Evolutionary conservation across 306 rosid genomes (phyloP).

Genomic region (Cajanus cajan): DNA sequence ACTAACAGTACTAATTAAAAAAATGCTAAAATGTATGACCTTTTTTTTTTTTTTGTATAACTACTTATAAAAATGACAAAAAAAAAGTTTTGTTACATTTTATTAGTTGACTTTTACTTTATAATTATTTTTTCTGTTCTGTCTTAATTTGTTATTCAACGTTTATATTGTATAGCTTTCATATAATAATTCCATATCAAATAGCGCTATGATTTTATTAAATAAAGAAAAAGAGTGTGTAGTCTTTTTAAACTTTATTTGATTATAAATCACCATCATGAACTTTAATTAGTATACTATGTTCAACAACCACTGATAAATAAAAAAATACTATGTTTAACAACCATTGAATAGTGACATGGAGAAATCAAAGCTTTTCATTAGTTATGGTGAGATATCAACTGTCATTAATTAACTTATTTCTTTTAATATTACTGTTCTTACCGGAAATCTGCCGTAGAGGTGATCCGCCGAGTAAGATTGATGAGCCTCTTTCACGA

Average conservation of each 20-base stretch:
- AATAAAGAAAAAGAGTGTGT: neutral
- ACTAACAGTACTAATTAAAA: neutral
- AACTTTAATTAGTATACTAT: neutral
- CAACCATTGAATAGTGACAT: neutral
- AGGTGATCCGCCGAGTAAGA: too few species aligned
- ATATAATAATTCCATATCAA: neutral
- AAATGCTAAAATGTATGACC: neutral
- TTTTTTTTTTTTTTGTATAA: neutral
- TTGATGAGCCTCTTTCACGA: too few species aligned
- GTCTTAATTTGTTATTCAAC: neutral
- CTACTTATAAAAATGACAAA: neutral
- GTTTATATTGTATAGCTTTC: neutral
- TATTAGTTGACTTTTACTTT: neutral
- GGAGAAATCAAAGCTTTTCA: neutral
- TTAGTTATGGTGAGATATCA: neutral
- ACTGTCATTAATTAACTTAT: too few species aligned
- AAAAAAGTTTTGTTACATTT: neutral
- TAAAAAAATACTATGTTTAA: too few species aligned
- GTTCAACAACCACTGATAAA: too few species aligned
- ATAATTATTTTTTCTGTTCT: neutral
- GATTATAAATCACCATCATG: neutral
- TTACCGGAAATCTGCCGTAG: too few species aligned
- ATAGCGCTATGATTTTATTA: neutral
- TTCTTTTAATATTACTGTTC: too few species aligned
- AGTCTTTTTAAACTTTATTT: neutral